Evolutionary conservation across 1,284 basidiomycete genomes (phyloP).

Genomic region (Mycena sp.): DNA sequence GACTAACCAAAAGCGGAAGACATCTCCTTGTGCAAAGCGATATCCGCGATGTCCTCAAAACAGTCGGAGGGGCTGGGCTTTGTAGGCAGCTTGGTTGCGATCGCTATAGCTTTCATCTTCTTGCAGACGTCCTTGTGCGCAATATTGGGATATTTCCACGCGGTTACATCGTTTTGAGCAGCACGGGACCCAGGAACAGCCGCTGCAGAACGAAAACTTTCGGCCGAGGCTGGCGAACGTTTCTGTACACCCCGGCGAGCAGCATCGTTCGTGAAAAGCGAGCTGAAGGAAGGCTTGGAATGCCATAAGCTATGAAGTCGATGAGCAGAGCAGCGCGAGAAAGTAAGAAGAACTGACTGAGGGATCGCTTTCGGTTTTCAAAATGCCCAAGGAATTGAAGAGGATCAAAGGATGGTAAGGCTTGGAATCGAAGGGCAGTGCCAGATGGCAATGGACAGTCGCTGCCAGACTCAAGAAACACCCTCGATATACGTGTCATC

Average conservation of each 20-base stretch:
- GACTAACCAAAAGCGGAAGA: conserved; percentile 5
- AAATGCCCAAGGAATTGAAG: neutral
- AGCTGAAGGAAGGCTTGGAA: conserved; percentile 8
- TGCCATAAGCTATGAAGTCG: neutral
- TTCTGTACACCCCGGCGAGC: neutral
- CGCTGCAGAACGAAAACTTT: conserved; percentile 5
- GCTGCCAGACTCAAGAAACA: neutral
- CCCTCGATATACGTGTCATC: neutral
- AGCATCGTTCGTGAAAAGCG: conserved; percentile 3
- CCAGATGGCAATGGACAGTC: conserved; percentile 2
- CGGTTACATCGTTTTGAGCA: conserved; percentile 2
- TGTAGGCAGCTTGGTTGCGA: neutral
- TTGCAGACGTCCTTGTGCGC: conserved; percentile 12
- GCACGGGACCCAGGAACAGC: conserved; percentile 7
- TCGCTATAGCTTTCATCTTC: neutral
- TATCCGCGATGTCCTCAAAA: neutral
- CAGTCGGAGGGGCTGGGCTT: neutral
- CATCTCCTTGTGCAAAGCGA: conserved; percentile 10
- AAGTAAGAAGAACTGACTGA: neutral
- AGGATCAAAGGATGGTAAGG: neutral
- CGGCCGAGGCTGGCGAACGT: conserved; percentile 6
- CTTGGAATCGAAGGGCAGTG: neutral
- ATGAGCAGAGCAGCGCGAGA: neutral
- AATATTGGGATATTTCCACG: conserved; percentile 4
- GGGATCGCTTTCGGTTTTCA: neutral